Conservation (phyloP, 2,329 filamentous ascomycete species). For the Cercospora sp. region DNA sequence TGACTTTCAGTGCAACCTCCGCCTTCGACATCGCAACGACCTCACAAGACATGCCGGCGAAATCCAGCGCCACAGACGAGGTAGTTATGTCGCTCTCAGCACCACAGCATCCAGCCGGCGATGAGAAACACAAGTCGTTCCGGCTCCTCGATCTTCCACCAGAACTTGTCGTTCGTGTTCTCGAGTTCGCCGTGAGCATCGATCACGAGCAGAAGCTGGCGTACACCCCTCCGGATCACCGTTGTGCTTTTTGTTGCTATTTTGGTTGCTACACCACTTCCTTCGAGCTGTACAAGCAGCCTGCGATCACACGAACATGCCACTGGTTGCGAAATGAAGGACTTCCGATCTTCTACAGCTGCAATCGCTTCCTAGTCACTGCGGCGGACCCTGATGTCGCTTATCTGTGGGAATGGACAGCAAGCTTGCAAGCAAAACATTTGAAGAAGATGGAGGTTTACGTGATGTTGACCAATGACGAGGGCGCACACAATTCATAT, state of each 20-base stretch:
- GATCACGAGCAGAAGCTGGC: neutral
- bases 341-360: neutral
- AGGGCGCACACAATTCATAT: neutral
- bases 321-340: neutral
- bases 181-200: neutral
- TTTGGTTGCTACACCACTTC: neutral
- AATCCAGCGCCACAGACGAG: neutral
- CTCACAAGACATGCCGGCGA: neutral
- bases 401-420: neutral
- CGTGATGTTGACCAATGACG: neutral
- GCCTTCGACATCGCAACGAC: neutral
- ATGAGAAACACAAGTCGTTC: neutral
- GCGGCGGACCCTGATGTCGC: neutral
- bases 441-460: neutral
- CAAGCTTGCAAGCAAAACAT: neutral
- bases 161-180: neutral
- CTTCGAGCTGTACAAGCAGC: neutral
- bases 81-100: neutral
- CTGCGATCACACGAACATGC: neutral
- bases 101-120: neutral
- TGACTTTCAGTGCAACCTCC: neutral
- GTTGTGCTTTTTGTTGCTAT: too few relatives aligned
- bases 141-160: neutral
- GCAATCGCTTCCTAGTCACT: neutral
- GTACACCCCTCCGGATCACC: neutral